A percentile compares a stretch with the other conserved stretches of the same genome.
These are phyloP conservation scores for Apiospora kogelbergensis DNA, from an alignment of 2,329 filamentous ascomycete genomes.

Conservation along the genomic window DNA sequence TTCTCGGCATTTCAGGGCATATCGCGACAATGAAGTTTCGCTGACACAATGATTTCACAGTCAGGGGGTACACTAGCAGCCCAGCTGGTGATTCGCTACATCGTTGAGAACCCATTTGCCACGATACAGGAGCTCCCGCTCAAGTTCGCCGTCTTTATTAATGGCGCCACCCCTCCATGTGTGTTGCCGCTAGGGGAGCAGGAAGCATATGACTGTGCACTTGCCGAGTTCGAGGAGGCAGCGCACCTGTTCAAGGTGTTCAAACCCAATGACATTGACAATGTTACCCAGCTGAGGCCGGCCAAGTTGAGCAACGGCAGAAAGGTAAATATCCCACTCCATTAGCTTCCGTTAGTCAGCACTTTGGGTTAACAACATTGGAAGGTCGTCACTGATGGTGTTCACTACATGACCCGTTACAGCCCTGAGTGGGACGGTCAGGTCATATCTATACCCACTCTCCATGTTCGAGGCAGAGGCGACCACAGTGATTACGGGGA, in stretches of 20 bases:
- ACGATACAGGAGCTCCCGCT: slow-evolving; percentile 8
- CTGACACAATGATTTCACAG: background rate
- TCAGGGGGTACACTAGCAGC: slow-evolving; percentile 5
- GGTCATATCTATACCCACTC: background rate
- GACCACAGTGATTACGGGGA: slow-evolving; percentile 9
- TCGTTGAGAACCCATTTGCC: slow-evolving; percentile 8
- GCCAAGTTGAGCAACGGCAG: background rate
- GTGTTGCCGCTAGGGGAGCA: background rate
- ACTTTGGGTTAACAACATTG: too few relatives aligned
- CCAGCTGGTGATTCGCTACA: slow-evolving; percentile 6
- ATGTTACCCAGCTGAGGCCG: background rate
- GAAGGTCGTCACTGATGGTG: background rate
- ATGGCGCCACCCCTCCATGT: slow-evolving; percentile 3
- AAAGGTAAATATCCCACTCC: background rate
- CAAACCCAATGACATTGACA: slow-evolving; percentile 7
- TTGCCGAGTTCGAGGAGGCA: slow-evolving; percentile 5
- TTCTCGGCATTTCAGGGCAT: background rate
- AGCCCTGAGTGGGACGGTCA: slow-evolving; percentile 6
- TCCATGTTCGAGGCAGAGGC: background rate
- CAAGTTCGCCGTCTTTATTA: slow-evolving; percentile 11
- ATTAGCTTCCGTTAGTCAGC: too few relatives aligned
- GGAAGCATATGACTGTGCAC: background rate
- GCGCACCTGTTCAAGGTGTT: slow-evolving; percentile 8
- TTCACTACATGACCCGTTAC: slow-evolving; percentile 10
- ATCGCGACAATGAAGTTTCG: background rate